These are phyloP conservation scores for Leccinum rimulosum DNA, from an alignment of 768 basidiomycete genomes.

Conservation along the genomic window DNA sequence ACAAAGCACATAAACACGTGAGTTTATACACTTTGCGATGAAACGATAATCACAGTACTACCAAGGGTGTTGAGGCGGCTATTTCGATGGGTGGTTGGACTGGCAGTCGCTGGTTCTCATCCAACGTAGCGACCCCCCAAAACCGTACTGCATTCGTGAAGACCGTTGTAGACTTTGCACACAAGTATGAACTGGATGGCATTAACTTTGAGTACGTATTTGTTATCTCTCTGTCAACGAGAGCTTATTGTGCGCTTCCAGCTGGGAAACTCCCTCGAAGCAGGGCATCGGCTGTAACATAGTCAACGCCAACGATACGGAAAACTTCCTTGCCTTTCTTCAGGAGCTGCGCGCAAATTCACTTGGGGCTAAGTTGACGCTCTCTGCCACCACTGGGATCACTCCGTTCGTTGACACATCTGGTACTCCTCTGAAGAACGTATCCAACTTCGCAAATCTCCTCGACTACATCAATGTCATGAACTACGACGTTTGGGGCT, in stretches of 20 bases:
- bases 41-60: neutral
- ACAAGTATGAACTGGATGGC: conserved; percentile 54
- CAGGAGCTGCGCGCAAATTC: conserved; percentile 59
- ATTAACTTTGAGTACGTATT: conserved; percentile 37
- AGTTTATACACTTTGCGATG: conserved; percentile 4
- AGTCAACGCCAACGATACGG: conserved; percentile 53
- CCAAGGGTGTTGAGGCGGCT: conserved; percentile 53
- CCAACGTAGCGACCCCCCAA: conserved; percentile 49
- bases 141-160: conserved; percentile 61
- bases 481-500: conserved; percentile 64
- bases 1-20: conserved; percentile 38
- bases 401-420: conserved; percentile 60
- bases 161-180: conserved; percentile 46
- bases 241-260: conserved; percentile 30
- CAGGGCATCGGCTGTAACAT: conserved; percentile 71
- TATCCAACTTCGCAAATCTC: conserved; percentile 66
- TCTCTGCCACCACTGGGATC: conserved; percentile 69
- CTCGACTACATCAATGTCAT: conserved; percentile 66
- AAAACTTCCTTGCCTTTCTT: conserved; percentile 78
- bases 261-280: conserved; percentile 83
- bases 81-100: conserved; percentile 72
- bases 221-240: neutral
- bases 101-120: conserved; percentile 62
- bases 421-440: conserved; percentile 62
- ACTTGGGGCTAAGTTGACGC: conserved; percentile 49